Evolutionary conservation across 2,329 filamentous ascomycete species (phyloP).

Genomic region (Fusarium falciforme): DNA sequence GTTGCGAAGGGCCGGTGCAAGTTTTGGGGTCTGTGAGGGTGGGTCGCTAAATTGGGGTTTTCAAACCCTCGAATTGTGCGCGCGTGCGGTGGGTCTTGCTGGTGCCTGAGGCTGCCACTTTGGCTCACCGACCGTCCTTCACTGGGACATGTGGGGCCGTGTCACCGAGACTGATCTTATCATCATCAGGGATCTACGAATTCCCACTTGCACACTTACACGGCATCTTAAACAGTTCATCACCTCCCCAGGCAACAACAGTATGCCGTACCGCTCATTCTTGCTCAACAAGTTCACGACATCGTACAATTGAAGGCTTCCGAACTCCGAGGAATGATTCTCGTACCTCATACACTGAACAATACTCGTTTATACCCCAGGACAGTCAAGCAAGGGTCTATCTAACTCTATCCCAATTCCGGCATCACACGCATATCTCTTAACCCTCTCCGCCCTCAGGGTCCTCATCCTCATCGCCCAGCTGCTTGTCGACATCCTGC

Average conservation of each 20-base stretch:
- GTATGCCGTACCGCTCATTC: neutral
- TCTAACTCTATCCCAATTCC: constrained; percentile 7
- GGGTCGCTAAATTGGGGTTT: constrained; percentile 57
- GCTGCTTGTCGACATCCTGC: constrained; percentile 58
- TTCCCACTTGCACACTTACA: constrained; percentile 12
- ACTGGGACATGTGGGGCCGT: neutral
- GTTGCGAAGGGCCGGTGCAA: constrained; percentile 38
- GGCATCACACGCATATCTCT: constrained; percentile 11
- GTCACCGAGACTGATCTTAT: neutral
- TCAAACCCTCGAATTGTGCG: constrained; percentile 49
- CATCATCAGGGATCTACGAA: neutral
- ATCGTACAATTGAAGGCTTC: neutral
- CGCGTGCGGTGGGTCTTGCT: constrained; percentile 3
- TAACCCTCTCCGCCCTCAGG: constrained; percentile 60
- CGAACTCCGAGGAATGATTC: neutral
- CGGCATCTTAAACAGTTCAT: constrained; percentile 2
- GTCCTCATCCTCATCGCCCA: constrained; percentile 65
- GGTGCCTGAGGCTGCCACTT: constrained; percentile 26
- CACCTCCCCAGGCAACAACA: neutral
- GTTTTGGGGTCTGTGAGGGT: constrained; percentile 47
- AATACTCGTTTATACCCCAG: neutral
- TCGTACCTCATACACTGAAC: neutral
- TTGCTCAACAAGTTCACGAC: neutral
- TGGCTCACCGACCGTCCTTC: neutral
- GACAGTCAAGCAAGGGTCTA: neutral